phyloP scores from a whole-genome alignment of 2,329 filamentous ascomycete genomes.

The Pezicula carpinea region DNA sequence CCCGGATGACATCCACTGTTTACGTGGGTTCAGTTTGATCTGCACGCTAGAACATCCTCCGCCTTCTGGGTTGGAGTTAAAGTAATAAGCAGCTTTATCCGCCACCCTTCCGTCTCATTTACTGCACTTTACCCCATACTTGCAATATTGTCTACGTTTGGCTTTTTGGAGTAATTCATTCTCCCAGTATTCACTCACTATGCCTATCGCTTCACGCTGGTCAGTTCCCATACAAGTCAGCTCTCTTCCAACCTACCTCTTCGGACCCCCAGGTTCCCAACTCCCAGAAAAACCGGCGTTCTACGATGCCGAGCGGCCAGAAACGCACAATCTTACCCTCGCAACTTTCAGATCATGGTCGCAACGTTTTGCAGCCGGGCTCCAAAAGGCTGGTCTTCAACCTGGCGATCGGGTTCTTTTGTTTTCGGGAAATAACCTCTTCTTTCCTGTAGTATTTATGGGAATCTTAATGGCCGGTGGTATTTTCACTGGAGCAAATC shows the following conservation, averaged over 20 bases:
- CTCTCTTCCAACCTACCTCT: conserved; percentile 53
- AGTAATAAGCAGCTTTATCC: too few species aligned
- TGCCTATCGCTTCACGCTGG: conserved; percentile 24
- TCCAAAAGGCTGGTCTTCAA: conserved; percentile 58
- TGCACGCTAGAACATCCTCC: too few species aligned
- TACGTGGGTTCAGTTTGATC: too few species aligned
- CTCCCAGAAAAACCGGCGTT: conserved; percentile 43
- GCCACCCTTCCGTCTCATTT: too few species aligned
- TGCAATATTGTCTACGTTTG: too few species aligned
- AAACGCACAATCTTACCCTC: conserved; percentile 62
- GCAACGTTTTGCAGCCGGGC: conserved; percentile 67
- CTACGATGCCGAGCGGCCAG: conserved; percentile 62
- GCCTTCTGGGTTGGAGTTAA: too few species aligned
- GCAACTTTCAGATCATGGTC: conserved; percentile 63
- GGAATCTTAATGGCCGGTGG: conserved; percentile 74
- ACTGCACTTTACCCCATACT: too few species aligned
- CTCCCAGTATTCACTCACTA: too few species aligned
- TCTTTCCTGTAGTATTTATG: conserved; percentile 66
- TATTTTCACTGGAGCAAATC: conserved; percentile 73
- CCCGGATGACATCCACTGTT: too few species aligned
- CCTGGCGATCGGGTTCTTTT: conserved; percentile 67
- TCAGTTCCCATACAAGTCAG: conserved; percentile 23
- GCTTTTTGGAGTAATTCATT: too few species aligned
- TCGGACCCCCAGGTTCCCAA: conserved; percentile 40
- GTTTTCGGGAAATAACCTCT: conserved; percentile 69